Conservation (phyloP, 495 filamentous ascomycete genomes). For the Haplographium delicatum region DNA sequence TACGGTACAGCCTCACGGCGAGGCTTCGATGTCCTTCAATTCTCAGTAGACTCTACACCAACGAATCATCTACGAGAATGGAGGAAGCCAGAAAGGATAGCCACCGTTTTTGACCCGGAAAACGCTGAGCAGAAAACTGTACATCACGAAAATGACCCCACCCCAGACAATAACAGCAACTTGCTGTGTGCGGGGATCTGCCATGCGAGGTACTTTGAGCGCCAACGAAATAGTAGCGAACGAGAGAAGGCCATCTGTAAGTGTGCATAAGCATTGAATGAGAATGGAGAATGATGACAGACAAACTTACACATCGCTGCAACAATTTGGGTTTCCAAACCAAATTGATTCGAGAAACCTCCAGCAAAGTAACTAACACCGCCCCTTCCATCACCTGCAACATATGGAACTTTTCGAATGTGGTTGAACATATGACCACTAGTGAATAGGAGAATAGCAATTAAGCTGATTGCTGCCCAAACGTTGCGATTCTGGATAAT, state of each 20-base stretch:
- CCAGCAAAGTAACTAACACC: conserved; percentile 88
- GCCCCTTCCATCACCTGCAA: conserved; percentile 77
- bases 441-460: conserved; percentile 89
- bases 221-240: conserved; percentile 87
- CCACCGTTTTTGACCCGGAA: conserved; percentile 94
- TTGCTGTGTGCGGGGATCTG: conserved; percentile 71
- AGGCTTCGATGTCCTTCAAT: too few relatives aligned
- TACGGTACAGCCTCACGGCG: too few relatives aligned
- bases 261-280: not conserved
- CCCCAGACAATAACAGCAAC: conserved; percentile 80
- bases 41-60: too few relatives aligned
- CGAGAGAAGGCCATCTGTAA: conserved; percentile 80
- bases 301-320: conserved; percentile 84
- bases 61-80: conserved; percentile 62
- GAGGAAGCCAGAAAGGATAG: conserved; percentile 91
- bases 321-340: conserved; percentile 92
- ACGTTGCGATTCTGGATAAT: conserved; percentile 84
- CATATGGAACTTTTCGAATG: conserved; percentile 95
- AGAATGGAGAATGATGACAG: not conserved
- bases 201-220: conserved; percentile 83
- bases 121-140: conserved; percentile 89
- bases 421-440: conserved; percentile 99
- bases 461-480: conserved; percentile 87
- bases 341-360: conserved; percentile 93
- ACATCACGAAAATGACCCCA: conserved; percentile 69